phyloP scores from a whole-genome alignment of 2,329 filamentous ascomycete genomes.

The Coleophoma cylindrospora region DNA sequence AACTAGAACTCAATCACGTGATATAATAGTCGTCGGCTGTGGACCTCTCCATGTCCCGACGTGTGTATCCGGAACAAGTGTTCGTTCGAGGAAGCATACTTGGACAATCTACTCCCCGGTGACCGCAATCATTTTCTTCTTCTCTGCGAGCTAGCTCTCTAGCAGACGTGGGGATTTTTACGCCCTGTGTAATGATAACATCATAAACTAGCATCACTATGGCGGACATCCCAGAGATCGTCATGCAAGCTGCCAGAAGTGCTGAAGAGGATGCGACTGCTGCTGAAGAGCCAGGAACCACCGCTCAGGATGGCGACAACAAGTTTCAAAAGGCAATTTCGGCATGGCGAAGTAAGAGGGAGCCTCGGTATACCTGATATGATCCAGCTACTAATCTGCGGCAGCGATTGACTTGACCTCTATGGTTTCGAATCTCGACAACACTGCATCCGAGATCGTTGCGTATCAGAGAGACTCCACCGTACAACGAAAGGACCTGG shows the following conservation, averaged over 20 bases:
- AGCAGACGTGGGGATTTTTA: slow-evolving; percentile 2
- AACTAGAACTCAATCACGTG: too few species aligned
- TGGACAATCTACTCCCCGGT: not conserved
- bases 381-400: slow-evolving; percentile 9
- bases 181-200: slow-evolving; percentile 9
- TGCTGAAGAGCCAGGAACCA: slow-evolving; percentile 9
- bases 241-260: slow-evolving; percentile 13
- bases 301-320: slow-evolving; percentile 58
- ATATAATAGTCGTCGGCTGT: too few species aligned
- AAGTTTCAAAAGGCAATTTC: slow-evolving; percentile 97
- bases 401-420: slow-evolving; percentile 81
- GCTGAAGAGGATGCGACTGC: not conserved
- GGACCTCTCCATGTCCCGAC: too few species aligned
- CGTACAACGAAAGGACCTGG: slow-evolving; percentile 90
- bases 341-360: slow-evolving; percentile 79
- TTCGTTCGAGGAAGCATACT: not conserved
- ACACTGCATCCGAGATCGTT: slow-evolving; percentile 92
- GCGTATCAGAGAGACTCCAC: slow-evolving; percentile 92
- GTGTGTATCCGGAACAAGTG: too few species aligned
- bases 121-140: not conserved
- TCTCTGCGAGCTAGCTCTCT: slow-evolving; percentile 6
- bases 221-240: slow-evolving; percentile 22
- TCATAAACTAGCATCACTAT: slow-evolving; percentile 14
- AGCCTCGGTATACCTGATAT: not conserved
- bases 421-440: slow-evolving; percentile 81